A percentile compares a stretch with the other conserved stretches of the same genome.
Conservation (phyloP, 306 rosid genomes). For the Prunus davidiana region DNA sequence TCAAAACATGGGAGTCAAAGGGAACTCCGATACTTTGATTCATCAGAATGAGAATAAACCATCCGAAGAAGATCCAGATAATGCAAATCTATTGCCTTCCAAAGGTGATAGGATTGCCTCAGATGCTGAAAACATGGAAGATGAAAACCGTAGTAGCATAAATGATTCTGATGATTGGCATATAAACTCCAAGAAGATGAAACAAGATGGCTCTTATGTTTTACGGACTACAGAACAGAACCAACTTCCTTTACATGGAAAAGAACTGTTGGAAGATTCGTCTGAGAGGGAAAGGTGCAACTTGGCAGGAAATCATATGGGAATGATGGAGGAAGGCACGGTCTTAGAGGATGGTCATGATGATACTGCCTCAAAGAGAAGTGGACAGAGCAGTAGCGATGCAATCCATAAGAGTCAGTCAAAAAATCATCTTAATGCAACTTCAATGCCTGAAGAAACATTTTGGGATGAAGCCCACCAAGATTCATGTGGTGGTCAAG, state of each 20-base stretch:
- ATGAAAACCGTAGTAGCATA: conserved; percentile 16
- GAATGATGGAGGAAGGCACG: conserved; percentile 5
- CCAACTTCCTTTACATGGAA: conserved; percentile 26
- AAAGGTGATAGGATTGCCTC: conserved; percentile 36
- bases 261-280: conserved; percentile 27
- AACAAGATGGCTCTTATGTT: conserved; percentile 25
- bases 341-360: conserved; percentile 23
- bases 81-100: conserved; percentile 28
- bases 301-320: conserved; percentile 17
- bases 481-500: conserved; percentile 1
- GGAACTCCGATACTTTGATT: conserved; percentile 22
- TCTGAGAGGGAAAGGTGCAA: conserved; percentile 24
- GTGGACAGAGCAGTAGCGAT: conserved; percentile 16
- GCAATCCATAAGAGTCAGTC: conserved; percentile 19
- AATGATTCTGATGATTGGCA: conserved; percentile 29
- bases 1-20: conserved; percentile 26
- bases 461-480: not conserved
- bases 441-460: conserved; percentile 12
- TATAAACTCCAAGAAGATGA: conserved; percentile 39
- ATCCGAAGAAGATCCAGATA: conserved; percentile 12
- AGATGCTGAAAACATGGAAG: conserved; percentile 21
- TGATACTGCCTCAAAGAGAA: conserved; percentile 27
- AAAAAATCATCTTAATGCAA: conserved; percentile 18
- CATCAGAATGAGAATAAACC: conserved; percentile 26
- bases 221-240: conserved; percentile 26